These are phyloP conservation scores for Gastrodia elata DNA, from an alignment of 106 monocot genomes.

Conservation along the genomic window DNA sequence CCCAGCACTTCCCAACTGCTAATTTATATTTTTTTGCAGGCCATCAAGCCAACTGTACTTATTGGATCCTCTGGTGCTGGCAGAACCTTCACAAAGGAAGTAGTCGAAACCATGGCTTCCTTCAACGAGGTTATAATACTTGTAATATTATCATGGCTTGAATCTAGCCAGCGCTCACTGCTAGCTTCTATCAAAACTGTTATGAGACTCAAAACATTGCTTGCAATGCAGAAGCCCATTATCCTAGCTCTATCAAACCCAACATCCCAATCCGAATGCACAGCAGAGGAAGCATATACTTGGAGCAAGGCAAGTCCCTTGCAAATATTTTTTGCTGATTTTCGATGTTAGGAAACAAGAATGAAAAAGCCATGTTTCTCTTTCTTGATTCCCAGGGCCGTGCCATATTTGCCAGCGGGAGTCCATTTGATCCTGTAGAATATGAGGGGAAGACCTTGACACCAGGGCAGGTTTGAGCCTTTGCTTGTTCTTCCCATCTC, in stretches of 20 bases:
- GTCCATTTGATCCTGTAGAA: conserved; percentile 71
- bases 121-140: conserved; percentile 81
- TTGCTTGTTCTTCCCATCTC: background rate
- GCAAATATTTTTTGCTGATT: background rate
- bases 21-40: conserved; percentile 24
- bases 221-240: conserved; percentile 53
- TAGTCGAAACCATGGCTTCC: conserved; percentile 86
- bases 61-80: conserved; percentile 93
- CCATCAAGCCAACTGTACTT: conserved; percentile 83
- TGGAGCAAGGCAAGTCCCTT: conserved; percentile 41
- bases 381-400: conserved; percentile 46
- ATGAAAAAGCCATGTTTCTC: background rate
- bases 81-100: conserved; percentile 81
- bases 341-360: too few species aligned
- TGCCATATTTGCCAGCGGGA: conserved; percentile 81
- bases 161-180: background rate
- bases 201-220: background rate
- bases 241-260: conserved; percentile 66
- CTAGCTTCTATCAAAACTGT: background rate
- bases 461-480: conserved; percentile 55
- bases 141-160: background rate
- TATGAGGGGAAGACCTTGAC: conserved; percentile 40
- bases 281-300: conserved; percentile 66
- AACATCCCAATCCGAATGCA: conserved; percentile 74
- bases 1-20: background rate